phyloP scores from a whole-genome alignment of 148 eudicot genomes.

The Vaccinium myrtillus region DNA sequence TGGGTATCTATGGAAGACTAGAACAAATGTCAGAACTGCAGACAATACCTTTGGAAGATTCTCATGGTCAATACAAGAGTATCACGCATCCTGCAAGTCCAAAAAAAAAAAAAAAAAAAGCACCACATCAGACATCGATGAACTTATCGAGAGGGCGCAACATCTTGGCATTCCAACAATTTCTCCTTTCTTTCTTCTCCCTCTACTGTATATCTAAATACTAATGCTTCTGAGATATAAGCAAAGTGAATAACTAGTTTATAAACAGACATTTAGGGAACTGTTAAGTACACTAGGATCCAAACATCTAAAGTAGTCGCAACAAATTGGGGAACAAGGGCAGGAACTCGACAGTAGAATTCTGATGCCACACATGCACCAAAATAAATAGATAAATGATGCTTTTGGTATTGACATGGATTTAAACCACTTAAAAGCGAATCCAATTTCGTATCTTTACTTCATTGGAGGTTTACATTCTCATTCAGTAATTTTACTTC shows the following conservation, averaged over 20 bases:
- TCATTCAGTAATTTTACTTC: not conserved
- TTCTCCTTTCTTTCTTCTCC: not conserved
- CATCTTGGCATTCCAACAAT: not conserved
- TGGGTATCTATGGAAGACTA: not conserved
- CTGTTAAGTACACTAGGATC: not conserved
- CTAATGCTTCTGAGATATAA: not conserved
- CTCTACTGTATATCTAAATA: not conserved
- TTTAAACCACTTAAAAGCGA: not conserved
- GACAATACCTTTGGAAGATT: conserved; percentile 77
- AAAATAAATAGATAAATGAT: not conserved
- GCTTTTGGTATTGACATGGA: not conserved
- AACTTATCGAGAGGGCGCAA: not conserved
- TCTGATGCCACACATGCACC: not conserved
- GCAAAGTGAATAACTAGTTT: not conserved
- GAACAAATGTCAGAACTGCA: not conserved
- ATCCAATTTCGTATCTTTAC: not conserved
- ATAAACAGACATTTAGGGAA: not conserved
- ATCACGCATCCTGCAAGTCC: conserved; percentile 69
- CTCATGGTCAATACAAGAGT: conserved; percentile 81
- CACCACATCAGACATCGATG: conserved; percentile 14
- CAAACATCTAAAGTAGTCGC: not conserved
- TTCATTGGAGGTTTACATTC: not conserved
- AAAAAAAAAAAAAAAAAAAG: not conserved
- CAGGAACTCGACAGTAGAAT: not conserved
- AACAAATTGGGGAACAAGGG: not conserved